phyloP scores from a whole-genome alignment of 768 basidiomycete genomes.

The Amanita rimosa region DNA sequence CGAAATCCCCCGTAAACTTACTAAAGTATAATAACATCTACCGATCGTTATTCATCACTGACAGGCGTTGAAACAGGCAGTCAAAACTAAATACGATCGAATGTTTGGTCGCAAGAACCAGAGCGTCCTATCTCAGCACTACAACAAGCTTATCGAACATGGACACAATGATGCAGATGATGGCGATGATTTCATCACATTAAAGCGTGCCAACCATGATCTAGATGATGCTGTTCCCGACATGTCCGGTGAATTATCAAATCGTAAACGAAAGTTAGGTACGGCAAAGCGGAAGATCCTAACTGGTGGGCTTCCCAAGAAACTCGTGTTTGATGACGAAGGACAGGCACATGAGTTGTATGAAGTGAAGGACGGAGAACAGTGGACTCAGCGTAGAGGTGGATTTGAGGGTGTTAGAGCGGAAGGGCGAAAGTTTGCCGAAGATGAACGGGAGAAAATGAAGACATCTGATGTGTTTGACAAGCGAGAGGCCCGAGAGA shows the following conservation, averaged over 20 bases:
- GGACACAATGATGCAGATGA: conserved; percentile 24
- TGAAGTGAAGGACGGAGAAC: conserved; percentile 70
- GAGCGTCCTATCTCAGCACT: conserved; percentile 83
- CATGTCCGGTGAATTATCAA: conserved; percentile 34
- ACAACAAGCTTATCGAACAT: conserved; percentile 77
- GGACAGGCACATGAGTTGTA: conserved; percentile 75
- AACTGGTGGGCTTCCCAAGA: conserved; percentile 52
- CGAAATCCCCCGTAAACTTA: conserved; percentile 17
- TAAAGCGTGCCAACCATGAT: conserved; percentile 86
- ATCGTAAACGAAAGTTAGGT: conserved; percentile 72
- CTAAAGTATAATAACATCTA: conserved; percentile 26
- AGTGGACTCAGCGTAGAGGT: conserved; percentile 52
- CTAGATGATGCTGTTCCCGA: conserved; percentile 21
- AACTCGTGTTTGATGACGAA: conserved; percentile 85
- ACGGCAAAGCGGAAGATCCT: conserved; percentile 62
- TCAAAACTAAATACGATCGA: conserved; percentile 90
- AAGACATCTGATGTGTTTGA: conserved; percentile 60
- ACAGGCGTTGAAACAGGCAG: conserved; percentile 24
- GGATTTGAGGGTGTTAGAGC: conserved; percentile 54
- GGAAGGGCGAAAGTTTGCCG: conserved; percentile 59
- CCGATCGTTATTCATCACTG: background rate
- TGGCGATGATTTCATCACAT: conserved; percentile 83
- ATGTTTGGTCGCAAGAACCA: conserved; percentile 98
- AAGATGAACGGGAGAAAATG: conserved; percentile 66
- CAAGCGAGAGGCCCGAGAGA: conserved; percentile 75